Evolutionary conservation across 805 yeast species (phyloP).

Genomic region (Lipomyces sp.): DNA sequence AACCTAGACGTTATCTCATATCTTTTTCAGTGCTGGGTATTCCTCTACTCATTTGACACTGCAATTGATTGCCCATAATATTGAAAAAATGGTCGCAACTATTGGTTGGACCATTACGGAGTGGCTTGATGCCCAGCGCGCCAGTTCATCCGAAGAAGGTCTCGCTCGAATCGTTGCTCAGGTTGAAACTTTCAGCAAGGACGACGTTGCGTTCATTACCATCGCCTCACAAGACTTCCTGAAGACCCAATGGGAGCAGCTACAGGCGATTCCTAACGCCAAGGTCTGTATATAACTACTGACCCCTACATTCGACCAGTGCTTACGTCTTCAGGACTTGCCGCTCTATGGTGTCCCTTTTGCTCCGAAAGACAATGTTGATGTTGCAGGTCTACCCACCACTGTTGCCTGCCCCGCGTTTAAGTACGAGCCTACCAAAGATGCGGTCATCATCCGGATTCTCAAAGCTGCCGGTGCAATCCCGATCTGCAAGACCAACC

Average conservation of each 20-base stretch:
- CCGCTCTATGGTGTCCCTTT: conserved; percentile 93
- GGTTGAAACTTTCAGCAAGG: conserved; percentile 43
- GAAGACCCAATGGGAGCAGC: conserved; percentile 73
- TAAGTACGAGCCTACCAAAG: conserved; percentile 67
- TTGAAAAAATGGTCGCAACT: conserved; percentile 19
- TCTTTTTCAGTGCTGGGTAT: neutral
- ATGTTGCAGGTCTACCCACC: conserved; percentile 79
- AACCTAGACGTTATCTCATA: neutral
- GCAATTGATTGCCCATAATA: conserved; percentile 1
- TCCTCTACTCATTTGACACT: neutral
- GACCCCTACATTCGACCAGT: neutral
- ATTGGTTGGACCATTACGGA: conserved; percentile 80
- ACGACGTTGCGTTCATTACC: conserved; percentile 92
- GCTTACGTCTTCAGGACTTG: conserved; percentile 36
- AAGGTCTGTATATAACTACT: conserved; percentile 44
- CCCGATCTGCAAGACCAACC: conserved; percentile 88
- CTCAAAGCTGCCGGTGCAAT: conserved; percentile 90
- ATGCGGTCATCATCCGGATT: conserved; percentile 76
- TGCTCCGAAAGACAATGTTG: conserved; percentile 94
- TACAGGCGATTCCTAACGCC: conserved; percentile 65
- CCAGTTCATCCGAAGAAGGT: conserved; percentile 67
- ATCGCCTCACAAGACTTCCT: conserved; percentile 65
- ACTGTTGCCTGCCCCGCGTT: conserved; percentile 96
- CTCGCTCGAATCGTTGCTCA: conserved; percentile 52
- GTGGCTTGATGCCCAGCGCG: conserved; percentile 73